Base-by-base conservation (phyloP, 768 basidiomycete genomes). In the Termitomyces sp. region DNA sequence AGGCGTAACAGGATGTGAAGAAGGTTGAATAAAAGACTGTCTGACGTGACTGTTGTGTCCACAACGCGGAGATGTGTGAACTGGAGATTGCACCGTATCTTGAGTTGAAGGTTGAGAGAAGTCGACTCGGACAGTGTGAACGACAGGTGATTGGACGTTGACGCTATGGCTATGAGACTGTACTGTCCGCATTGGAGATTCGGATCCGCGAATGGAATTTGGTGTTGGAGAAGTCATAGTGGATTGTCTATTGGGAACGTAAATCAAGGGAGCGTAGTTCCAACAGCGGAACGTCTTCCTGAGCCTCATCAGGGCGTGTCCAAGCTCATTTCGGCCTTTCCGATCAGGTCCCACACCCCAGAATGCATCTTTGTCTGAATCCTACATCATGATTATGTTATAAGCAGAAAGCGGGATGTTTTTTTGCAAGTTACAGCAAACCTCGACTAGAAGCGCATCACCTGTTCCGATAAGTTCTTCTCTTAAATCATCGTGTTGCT, bases 361-460 rank as follows among this genome's bases (percentile, higher is more conserved):
- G 70, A 89, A 89, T 41, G 86, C 76, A 68, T 90, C 88, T 61
- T 83, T 85, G 58, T 85, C 84, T n/a, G 86, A 88, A 65, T 87
- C 81, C 86, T 88, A 59, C 16, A 60, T 20, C 60, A 49, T 2
- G n/a, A n/a, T 8, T 16, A 16, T n/a, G 9, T 9, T 54, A 22
- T 57, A 48, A 65, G 56, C 46, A 51, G 47, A 52, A 49, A 42
- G 20, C 12, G 37, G 13, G 4, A n/a, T 39, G 3, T n/a, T 12
- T 20, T 26, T n/a, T 15, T 13, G 4, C 6, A 15, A 28, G 12
- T 29, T 28, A 20, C 51, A 41, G 64, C 56, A 36, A 56, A 86
- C 88, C 79, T 92, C 90, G 5, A 91, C 69, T 34, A 92, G 78
- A 54, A 83, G 81, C 20, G 81, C 83, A 62, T 85, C 80, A 3